These are phyloP conservation scores for Tarenaya hassleriana DNA, from an alignment of 345 rosid genomes.

Conservation along the genomic window DNA sequence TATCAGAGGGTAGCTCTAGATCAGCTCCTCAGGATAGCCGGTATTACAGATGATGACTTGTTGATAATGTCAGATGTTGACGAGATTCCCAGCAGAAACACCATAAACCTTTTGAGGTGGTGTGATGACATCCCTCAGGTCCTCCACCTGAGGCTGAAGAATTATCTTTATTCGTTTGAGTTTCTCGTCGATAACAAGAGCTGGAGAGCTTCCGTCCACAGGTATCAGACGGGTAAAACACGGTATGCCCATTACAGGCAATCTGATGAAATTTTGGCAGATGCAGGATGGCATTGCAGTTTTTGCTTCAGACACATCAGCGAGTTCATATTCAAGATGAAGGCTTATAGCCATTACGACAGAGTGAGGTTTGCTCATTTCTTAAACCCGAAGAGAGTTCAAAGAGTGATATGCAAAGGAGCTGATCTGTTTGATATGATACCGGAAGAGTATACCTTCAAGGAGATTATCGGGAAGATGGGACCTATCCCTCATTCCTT, in stretches of 20 bases:
- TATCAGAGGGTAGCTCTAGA: conserved; percentile 77
- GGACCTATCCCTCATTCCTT: conserved; percentile 76
- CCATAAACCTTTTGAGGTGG: conserved; percentile 80
- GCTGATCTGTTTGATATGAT: conserved; percentile 74
- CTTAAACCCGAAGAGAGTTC: conserved; percentile 63
- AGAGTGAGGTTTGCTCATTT: conserved; percentile 65
- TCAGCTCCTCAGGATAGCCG: conserved; percentile 64
- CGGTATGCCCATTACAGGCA: conserved; percentile 73
- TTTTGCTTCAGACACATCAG: conserved; percentile 60
- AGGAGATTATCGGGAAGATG: conserved; percentile 70
- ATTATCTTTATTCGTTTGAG: conserved; percentile 84
- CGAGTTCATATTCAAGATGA: conserved; percentile 75
- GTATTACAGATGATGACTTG: conserved; percentile 77
- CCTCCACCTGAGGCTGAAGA: conserved; percentile 66
- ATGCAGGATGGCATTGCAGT: conserved; percentile 88
- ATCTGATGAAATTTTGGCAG: conserved; percentile 54
- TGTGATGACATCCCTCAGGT: conserved; percentile 64
- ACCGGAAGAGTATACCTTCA: conserved; percentile 74
- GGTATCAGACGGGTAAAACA: conserved; percentile 58
- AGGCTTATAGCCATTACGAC: conserved; percentile 69
- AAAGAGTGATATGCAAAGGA: conserved; percentile 68
- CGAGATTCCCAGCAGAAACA: conserved; percentile 85
- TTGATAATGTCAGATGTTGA: conserved; percentile 87
- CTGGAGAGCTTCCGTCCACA: conserved; percentile 87
- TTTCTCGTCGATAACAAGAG: conserved; percentile 65